Evolutionary conservation across 2,329 filamentous ascomycete genomes (phyloP), one percentile per base, ranked within the genome.

Genomic region (Botrytis fragariae): DNA sequence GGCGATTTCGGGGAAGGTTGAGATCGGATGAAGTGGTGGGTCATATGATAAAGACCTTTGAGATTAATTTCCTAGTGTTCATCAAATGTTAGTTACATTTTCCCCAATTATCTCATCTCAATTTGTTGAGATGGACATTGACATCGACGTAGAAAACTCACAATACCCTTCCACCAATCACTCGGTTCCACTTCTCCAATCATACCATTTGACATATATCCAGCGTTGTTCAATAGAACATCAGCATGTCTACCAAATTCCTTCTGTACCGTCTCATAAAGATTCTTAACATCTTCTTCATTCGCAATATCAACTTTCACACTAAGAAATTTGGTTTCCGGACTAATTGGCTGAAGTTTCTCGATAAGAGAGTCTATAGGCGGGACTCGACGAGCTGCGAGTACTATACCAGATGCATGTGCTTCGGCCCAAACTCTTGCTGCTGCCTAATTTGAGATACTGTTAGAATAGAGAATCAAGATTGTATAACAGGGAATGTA

Each of bases 191-290:
- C n/a, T 16, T 72, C 70, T 18, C 48, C 62, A 45, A 68, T 39
- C 14, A 12, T 44, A 61, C 80, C 82, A 25, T 77, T 76, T 57
- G 83, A 82, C 29, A 85, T 0, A 42, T 51, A 83, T 8, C 83
- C 84, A 0, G 84, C 84, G 75, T 85, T 86, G 72, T 83, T 84
- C 62, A 86, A 75, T 2, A 86, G 72, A 4, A 85, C 78, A 68
- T 85, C 84, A 8, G 77, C 77, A 8, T 69, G 62, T 57, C 73
- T 57, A 4, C 77, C 76, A 68, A 77, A 78, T 2, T 70, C 73
- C 42, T 75, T 70, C 37, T 78, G 74, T 4, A 77, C 61, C 7
- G 68, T 32, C 2, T 65, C 62, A 60, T 72, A 79, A 25, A 79
- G 69, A 54, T 74, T 73, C 39, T 76, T 73, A 12, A 76, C 75